phyloP scores from a whole-genome alignment of 495 filamentous ascomycete genomes.

The Aspergillus olivimuriae region DNA sequence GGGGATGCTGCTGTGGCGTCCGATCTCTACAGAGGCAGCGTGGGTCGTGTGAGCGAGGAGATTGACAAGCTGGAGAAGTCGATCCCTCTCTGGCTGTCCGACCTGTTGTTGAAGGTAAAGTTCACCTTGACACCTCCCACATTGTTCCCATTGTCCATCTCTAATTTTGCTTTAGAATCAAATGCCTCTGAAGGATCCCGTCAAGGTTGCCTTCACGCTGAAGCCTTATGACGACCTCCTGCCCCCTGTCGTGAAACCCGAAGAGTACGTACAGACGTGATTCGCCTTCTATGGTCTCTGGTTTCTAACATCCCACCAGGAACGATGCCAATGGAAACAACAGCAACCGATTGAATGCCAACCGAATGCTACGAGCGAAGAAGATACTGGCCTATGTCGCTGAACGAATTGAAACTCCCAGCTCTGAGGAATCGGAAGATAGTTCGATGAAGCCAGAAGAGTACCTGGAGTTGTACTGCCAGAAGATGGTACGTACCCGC shows the following conservation, averaged over 20 bases:
- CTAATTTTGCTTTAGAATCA: constrained; percentile 54
- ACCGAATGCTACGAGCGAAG: constrained; percentile 90
- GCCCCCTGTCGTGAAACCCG: constrained; percentile 59
- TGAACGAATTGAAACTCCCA: constrained; percentile 72
- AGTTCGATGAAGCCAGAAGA: constrained; percentile 74
- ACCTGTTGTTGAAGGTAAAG: constrained; percentile 70
- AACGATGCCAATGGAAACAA: constrained; percentile 32
- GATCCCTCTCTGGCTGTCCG: constrained; percentile 86
- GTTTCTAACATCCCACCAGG: constrained; percentile 15
- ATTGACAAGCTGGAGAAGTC: constrained; percentile 77
- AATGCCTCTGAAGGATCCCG: constrained; percentile 80
- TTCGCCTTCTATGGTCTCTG: not conserved
- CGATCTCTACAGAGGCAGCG: constrained; percentile 85
- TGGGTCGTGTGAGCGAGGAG: constrained; percentile 68
- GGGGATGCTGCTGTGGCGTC: constrained; percentile 80
- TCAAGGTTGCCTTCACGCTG: constrained; percentile 88
- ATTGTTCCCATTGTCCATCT: not conserved
- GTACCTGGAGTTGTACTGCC: constrained; percentile 89
- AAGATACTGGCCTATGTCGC: constrained; percentile 93
- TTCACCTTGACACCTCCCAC: constrained; percentile 3
- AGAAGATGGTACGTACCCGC: constrained; percentile 63
- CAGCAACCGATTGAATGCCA: constrained; percentile 88
- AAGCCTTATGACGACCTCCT: constrained; percentile 75
- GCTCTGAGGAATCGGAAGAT: constrained; percentile 45
- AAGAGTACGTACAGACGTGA: constrained; percentile 35